Base-by-base conservation (phyloP, 345 rosid genomes). In the Aethionema arabicum region DNA sequence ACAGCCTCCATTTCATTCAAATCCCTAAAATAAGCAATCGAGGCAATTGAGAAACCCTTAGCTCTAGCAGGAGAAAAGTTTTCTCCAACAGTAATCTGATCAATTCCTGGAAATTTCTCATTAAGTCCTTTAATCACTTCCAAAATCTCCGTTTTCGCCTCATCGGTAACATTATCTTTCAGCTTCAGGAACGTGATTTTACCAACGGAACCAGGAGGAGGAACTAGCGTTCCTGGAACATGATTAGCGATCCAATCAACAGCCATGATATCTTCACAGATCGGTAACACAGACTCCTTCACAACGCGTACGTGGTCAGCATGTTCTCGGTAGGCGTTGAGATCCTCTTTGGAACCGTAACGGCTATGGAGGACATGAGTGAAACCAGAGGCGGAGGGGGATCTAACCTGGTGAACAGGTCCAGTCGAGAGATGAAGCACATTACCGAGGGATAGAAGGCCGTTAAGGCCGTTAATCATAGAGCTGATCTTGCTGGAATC, bases 331-430 rank as follows among this genome's bases (percentile, higher is more conserved):
- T 91, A 91, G 2, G 77, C 44, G 52, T 12, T 30, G 56, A 88
- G 81, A 68, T 74, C 80, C 16, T 78, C 80, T 38, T 84, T 83
- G 48, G 96, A 75, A 52, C 58, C 44, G 80, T 86, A 86, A 30
- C 95, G 88, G 83, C 90, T 84, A 77, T 91, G 95, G 46, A 91
- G 96, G 72, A 86, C 68, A 82, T 91, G 98, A 12, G 95, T 86
- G 75, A 88, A 91, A 51, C 59, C 52, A 67, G 74, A 67, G 55
- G 27, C 2, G 52, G 47, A 47, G 64, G 59, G 50, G 0, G 91
- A 74, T 14, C 81, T 81, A 8, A 64, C 63, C 30, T 58, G 68
- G 40, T 65, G 67, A 61, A 88, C 61, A 0, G 92, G 85, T 33
- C 77, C 90, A 51, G 83, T 81, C 65, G 80, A 53, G 58, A 91